Evolutionary conservation across 768 basidiomycete genomes (phyloP), one percentile per base, ranked within the genome.

Genomic region (Collybia mongolica): DNA sequence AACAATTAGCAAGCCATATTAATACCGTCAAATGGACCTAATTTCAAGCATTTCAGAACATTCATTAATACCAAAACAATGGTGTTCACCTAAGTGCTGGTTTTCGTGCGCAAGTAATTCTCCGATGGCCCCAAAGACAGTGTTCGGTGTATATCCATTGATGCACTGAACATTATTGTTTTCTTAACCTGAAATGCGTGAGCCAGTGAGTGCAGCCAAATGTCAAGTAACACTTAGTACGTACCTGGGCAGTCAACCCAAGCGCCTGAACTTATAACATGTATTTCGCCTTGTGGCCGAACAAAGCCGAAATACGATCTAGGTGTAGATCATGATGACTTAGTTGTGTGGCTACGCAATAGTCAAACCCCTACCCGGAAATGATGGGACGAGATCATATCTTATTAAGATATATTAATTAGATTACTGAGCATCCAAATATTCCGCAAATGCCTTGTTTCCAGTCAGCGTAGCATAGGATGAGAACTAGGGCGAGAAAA

Each of bases 381-480:
- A 9, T 32, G 62, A 70, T 3, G 69, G 67, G n/a, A 70, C 60
- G 14, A 56, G 20, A 47, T 70, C 68, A 43, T 62, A 52, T 44
- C 64, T 62, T 37, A 8, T n/a, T n/a, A 51, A 26, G 3, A 15
- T 9, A n/a, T 2, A n/a, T 37, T 6, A 37, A 39, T 3, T 22
- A 17, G 22, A 3, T 11, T 6, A 39, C 12, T 74, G 60, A 5
- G 72, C 68, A 51, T 81, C 77, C 35, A 81, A 72, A 55, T 79
- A 79, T 61, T 79, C 49, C 2, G 80, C 81, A 51, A 83, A 83
- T 8, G 68, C 80, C 51, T 72, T 71, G 60, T 83, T 80, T 0
- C 82, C 79, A 46, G 76, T 73, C 71, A 76, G 47, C n/a, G n/a
- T 36, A 14, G 3, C 4, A 20, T 35, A n/a, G 15, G 9, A 2